These are phyloP conservation scores for Petunia axillaris DNA, from an alignment of 257 asterid species.

Conservation along the genomic window DNA sequence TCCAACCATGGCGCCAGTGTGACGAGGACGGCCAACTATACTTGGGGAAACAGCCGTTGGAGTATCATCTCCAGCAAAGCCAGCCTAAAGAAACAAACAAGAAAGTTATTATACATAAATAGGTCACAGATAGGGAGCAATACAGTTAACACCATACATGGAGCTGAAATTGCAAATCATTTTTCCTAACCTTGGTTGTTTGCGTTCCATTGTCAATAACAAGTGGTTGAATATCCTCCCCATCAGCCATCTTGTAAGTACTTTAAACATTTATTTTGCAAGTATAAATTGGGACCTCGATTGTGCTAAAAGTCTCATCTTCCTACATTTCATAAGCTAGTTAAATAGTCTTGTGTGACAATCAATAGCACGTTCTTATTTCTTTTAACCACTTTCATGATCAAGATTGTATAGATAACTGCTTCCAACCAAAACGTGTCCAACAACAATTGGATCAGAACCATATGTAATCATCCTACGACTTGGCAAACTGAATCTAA, in stretches of 20 bases:
- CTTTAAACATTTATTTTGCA: background rate
- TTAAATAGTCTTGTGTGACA: too few species aligned
- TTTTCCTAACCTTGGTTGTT: background rate
- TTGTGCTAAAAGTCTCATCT: too few species aligned
- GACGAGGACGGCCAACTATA: background rate
- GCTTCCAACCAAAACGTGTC: too few species aligned
- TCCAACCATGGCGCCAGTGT: background rate
- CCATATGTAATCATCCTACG: too few species aligned
- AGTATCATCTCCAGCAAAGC: conserved; percentile 24
- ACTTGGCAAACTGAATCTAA: too few species aligned
- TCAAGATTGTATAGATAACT: too few species aligned
- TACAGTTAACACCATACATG: background rate
- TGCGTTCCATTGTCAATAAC: conserved; percentile 15
- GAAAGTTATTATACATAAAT: background rate
- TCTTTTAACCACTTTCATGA: too few species aligned
- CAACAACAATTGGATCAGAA: too few species aligned
- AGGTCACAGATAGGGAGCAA: too few species aligned
- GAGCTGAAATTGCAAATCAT: background rate
- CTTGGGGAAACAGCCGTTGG: conserved; percentile 12
- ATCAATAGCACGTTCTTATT: too few species aligned
- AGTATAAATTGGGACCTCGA: too few species aligned
- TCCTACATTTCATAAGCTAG: too few species aligned
- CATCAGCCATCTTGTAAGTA: background rate
- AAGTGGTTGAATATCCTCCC: conserved; percentile 19
- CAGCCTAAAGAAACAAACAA: conserved; percentile 1